Conservation (phyloP, 2,329 filamentous ascomycete species). For the Chaetomium strumarium region DNA sequence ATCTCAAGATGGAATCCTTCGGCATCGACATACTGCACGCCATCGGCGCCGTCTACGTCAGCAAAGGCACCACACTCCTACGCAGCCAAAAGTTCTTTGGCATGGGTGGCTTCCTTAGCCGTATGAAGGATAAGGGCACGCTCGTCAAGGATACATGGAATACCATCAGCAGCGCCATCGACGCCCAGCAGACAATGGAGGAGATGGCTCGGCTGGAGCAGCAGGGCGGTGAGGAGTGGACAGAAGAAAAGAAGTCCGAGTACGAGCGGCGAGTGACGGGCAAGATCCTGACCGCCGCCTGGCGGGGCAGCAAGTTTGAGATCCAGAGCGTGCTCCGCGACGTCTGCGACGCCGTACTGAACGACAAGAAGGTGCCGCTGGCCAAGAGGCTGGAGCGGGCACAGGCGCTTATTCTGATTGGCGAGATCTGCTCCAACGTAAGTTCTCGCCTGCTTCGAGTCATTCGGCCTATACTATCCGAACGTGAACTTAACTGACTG, state of each 20-base stretch:
- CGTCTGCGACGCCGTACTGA: slow-evolving; percentile 83
- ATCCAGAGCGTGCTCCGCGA: slow-evolving; percentile 94
- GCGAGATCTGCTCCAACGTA: slow-evolving; percentile 85
- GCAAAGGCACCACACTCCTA: slow-evolving; percentile 79
- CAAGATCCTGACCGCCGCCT: slow-evolving; percentile 95
- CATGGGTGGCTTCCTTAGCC: slow-evolving; percentile 88
- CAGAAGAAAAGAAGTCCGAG: slow-evolving; percentile 91
- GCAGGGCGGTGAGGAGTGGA: slow-evolving; percentile 94
- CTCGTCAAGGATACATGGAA: slow-evolving; percentile 98
- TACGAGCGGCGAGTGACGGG: slow-evolving; percentile 94
- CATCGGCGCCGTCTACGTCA: slow-evolving; percentile 83
- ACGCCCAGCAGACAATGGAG: slow-evolving; percentile 97
- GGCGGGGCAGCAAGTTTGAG: slow-evolving; percentile 95
- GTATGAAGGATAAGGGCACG: slow-evolving; percentile 92
- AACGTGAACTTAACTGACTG: background rate
- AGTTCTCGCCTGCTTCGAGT: slow-evolving; percentile 21
- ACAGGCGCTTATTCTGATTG: slow-evolving; percentile 80
- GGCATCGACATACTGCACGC: slow-evolving; percentile 94
- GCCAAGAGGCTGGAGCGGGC: slow-evolving; percentile 86
- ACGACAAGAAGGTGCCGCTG: slow-evolving; percentile 70
- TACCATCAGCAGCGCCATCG: slow-evolving; percentile 91
- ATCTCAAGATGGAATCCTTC: slow-evolving; percentile 98
- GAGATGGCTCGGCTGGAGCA: slow-evolving; percentile 97
- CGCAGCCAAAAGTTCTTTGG: slow-evolving; percentile 97
- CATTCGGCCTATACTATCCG: too few relatives aligned